Base-by-base conservation (phyloP, 1,284 basidiomycete species). In the Psilocybe mexicana region DNA sequence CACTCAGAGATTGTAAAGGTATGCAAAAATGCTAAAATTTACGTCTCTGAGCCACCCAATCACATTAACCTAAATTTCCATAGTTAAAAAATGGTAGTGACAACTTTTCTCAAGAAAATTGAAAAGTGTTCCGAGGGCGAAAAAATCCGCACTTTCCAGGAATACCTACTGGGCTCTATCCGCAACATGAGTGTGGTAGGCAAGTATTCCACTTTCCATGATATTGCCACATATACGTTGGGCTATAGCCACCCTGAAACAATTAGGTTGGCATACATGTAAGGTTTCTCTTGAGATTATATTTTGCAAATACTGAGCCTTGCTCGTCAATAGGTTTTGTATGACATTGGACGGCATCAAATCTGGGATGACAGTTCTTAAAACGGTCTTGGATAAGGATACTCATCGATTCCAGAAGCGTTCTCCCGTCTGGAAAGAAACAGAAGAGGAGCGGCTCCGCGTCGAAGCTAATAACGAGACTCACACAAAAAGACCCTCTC, bases 261-360 rank as follows among this genome's bases (percentile, higher is more conserved):
- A 0, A 75, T 81, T 7, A 74, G 77, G 2, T 72, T 88, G 2
- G 86, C 83, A 0, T 83, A 86, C 61, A 84, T 85, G 86, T 87
- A 59, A 62, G 82, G 74, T 7, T 48, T 44, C 33, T 12, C 45
- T 46, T 3, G 6, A 14, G 26, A 43, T 43, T 28, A 30, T 38
- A 23, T 6, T 43, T 51, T 54, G 38, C 10, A 4, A 54, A 28
- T 30, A 30, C 14, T 25, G 18, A 30, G 18, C 18, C 38, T 40
- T 40, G 38, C 10, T 40, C 14, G 10, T 40, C n/a, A n/a, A 1
- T 58, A 88, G 86, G 73, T 88, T 87, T 63, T 83, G 81, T 61
- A 79, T 77, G 42, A 73, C 81, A 5, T 76, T 88, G 2, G 86
- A 88, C 63, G 82, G 83, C 0, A 67, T 77, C 6, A 87, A 88